Evolutionary conservation across 306 rosid genomes (phyloP), one percentile per base, ranked within the genome.

Genomic region (Rosa persica): DNA sequence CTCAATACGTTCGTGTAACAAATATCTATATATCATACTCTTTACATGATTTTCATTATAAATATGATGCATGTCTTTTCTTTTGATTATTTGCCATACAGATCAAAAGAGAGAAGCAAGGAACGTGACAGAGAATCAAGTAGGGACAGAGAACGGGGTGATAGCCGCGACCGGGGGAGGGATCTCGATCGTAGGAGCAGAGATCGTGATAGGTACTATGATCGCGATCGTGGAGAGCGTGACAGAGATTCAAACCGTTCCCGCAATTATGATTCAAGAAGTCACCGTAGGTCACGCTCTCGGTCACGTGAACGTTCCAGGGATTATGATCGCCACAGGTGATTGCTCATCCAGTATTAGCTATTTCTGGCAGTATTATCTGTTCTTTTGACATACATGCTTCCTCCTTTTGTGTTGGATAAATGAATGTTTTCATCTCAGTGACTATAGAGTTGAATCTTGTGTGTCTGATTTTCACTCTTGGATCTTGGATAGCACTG

Each of bases 281-380:
- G 88, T 76, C 93, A 89, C 57, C 89, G 85, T 77, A 89, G 92
- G 89, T 90, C 96, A n/a, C 90, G 96, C 77, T 94, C 97, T 5
- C 85, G 97, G 58, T 96, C 98, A 67, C 72, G 51, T 62, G 98
- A 93, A 76, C 96, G 89, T 22, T 78, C 98, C 65, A 84, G 94
- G 84, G 99, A 93, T 78, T 87, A 91, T 87, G 99, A 96, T 86
- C 96, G 96, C 69, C 91, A 90, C 72, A 95, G 97, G 99, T 95
- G 89, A 64, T 46, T n/a, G 46, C 39, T 25, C 16, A 40, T 76
- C 48, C 36, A 10, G 55, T 51, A n/a, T 55, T 55, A 25, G 20
- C 52, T 8, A 17, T 16, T 10, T 42, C 47, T 75, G 15, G 12
- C 10, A 0, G 5, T 38, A 43, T 27, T 74, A 64, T 64, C 19